These are phyloP conservation scores for Dactylellina leptospora DNA, from an alignment of 2,329 filamentous ascomycete genomes.

Conservation along the genomic window DNA sequence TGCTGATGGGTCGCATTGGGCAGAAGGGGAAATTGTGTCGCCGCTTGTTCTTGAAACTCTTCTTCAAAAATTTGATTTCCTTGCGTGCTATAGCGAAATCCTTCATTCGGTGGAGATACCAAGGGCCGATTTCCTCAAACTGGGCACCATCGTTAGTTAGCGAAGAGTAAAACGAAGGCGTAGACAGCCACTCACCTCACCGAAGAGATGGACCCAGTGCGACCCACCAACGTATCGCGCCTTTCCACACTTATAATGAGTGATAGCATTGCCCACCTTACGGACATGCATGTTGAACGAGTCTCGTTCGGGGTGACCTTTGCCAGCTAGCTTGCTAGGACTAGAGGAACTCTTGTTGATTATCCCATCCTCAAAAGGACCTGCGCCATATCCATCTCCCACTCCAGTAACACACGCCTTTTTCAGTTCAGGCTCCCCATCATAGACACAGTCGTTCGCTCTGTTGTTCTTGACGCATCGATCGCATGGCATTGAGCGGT, in stretches of 20 bases:
- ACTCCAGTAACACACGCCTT: slow-evolving; percentile 33
- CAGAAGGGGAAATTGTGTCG: slow-evolving; percentile 47
- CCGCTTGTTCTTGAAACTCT: slow-evolving; percentile 43
- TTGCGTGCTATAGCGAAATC: slow-evolving; percentile 34
- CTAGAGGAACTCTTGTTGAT: neutral
- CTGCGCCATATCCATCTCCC: neutral
- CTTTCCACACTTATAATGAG: slow-evolving; percentile 43
- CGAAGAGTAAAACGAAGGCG: neutral
- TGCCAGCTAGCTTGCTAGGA: neutral
- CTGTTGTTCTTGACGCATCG: slow-evolving; percentile 48
- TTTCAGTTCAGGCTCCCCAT: slow-evolving; percentile 44
- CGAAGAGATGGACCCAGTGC: slow-evolving; percentile 50
- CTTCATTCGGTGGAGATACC: slow-evolving; percentile 37
- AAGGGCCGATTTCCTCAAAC: slow-evolving; percentile 46
- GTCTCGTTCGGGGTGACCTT: neutral
- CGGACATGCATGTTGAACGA: slow-evolving; percentile 19
- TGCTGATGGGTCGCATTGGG: neutral
- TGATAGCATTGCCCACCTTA: slow-evolving; percentile 44
- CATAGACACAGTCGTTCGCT: slow-evolving; percentile 34
- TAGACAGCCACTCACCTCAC: slow-evolving; percentile 33
- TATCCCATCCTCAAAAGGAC: slow-evolving; percentile 13
- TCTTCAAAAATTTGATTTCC: slow-evolving; percentile 44
- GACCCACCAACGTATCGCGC: slow-evolving; percentile 48
- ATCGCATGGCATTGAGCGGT: slow-evolving; percentile 47
- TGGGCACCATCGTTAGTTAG: slow-evolving; percentile 1